Base-by-base conservation (phyloP, 2,329 filamentous ascomycete genomes). In the Fusarium paranaense region DNA sequence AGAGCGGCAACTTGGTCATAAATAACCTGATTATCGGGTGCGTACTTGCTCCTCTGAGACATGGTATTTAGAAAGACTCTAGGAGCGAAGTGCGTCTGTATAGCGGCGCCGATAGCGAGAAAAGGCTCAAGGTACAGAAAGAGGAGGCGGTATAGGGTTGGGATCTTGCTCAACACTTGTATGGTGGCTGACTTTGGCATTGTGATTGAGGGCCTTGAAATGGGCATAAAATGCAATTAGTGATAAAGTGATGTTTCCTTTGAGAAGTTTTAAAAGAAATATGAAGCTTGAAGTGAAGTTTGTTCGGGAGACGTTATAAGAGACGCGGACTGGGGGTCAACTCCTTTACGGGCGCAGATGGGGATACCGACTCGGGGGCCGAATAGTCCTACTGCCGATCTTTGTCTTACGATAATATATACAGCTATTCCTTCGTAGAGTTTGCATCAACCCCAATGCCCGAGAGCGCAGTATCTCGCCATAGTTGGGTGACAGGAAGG, bases 91-190 rank as follows among this genome's bases (percentile, higher is more conserved):
- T 71, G 73, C 6, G 74, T 38, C 0, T 76, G 4, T 0, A 62
- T 27, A 1, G 69, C 45, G 0, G 71, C 73, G 0, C 1, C 5
- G 1, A 76, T 33, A 0, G 74, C 73, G 11, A 54, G 62, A 1
- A 70, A n/a, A 6, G 74, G 74, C 5, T 76, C 73, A 0, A 72
- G 57, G 64, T 68, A 74, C 14, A 74, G 73, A 14, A 76, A 76
- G 0, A 76, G 37, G 1, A 52, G 32, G 18, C 66, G 71, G 5
- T 76, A 76, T 0, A 38, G 11, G 37, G 76, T 57, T 2, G 74
- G 74, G 0, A 76, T 62, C 11, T 64, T 63, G 0, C 20, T 32
- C 5, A 42, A 20, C 8, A 14, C 47, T 8, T 38, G 14, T 68
- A 74, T 74, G 11, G 5, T 37, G 54, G 9, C 6, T 25, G 20